A percentile compares a stretch with the other conserved stretches of the same genome.
phyloP scores from a whole-genome alignment of 2,329 filamentous ascomycete genomes.

The Huntiella omanensis region DNA sequence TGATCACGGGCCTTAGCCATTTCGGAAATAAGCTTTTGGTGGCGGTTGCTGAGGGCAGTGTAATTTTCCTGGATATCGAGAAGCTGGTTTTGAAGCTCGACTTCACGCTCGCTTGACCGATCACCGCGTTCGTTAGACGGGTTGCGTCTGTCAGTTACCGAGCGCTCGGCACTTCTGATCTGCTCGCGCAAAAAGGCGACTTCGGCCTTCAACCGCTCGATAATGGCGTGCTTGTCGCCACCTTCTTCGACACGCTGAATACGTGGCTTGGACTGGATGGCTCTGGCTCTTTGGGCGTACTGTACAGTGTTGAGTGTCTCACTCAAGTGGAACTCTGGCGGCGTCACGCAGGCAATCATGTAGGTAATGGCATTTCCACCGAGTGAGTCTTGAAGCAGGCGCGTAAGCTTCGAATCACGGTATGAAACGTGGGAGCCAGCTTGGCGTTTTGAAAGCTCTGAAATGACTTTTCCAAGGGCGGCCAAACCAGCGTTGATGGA shows the following conservation, averaged over 20 bases:
- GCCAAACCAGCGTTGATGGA: slow-evolving; percentile 95
- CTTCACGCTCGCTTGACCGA: slow-evolving; percentile 65
- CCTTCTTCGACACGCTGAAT: slow-evolving; percentile 81
- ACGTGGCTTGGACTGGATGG: slow-evolving; percentile 91
- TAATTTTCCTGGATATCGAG: slow-evolving; percentile 92
- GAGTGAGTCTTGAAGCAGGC: slow-evolving; percentile 85
- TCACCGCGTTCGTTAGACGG: slow-evolving; percentile 50
- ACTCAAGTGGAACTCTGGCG: slow-evolving; percentile 89
- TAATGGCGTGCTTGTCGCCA: slow-evolving; percentile 79
- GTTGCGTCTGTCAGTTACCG: slow-evolving; percentile 35
- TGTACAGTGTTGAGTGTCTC: slow-evolving; percentile 96
- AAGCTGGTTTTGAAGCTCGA: slow-evolving; percentile 82
- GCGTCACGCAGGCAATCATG: slow-evolving; percentile 97
- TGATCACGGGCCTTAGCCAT: slow-evolving; percentile 70
- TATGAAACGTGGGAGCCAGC: slow-evolving; percentile 87
- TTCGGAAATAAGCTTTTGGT: slow-evolving; percentile 88
- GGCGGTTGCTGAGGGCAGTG: slow-evolving; percentile 70
- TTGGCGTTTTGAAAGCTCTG: slow-evolving; percentile 81
- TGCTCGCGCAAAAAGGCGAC: slow-evolving; percentile 88
- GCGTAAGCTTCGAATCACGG: slow-evolving; percentile 90
- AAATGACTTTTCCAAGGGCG: slow-evolving; percentile 92
- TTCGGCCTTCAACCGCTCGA: slow-evolving; percentile 84
- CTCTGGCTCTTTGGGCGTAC: slow-evolving; percentile 86
- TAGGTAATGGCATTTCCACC: slow-evolving; percentile 96
- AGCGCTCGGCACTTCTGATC: slow-evolving; percentile 63